Evolutionary conservation across 306 rosid species (phyloP).

Genomic region (Lathyrus tuberosus): DNA sequence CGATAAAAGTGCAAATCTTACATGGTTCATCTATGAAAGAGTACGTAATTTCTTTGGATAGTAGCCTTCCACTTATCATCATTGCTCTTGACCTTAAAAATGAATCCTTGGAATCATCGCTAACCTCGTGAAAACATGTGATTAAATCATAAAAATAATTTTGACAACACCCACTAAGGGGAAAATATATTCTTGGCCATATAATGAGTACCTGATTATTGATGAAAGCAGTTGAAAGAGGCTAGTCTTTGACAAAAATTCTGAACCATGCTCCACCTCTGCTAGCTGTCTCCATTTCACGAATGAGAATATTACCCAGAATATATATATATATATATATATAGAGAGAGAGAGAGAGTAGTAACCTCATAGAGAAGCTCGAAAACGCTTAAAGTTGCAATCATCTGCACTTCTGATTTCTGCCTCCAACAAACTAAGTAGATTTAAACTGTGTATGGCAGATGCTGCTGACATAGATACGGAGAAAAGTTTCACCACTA

Average conservation of each 20-base stretch:
- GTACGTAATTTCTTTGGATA: slow-evolving; percentile 59
- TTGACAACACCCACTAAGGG: slow-evolving; percentile 8
- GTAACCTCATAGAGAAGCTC: slow-evolving; percentile 93
- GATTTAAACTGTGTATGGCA: slow-evolving; percentile 59
- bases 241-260: slow-evolving; percentile 68
- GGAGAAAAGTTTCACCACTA: slow-evolving; percentile 88
- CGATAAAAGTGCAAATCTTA: slow-evolving; percentile 49
- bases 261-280: slow-evolving; percentile 76
- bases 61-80: slow-evolving; percentile 82
- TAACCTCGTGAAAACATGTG: slow-evolving; percentile 37
- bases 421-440: slow-evolving; percentile 69
- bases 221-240: slow-evolving; percentile 75
- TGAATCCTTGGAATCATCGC: slow-evolving; percentile 62
- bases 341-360: slow-evolving; percentile 17
- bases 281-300: slow-evolving; percentile 65
- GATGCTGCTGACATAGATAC: slow-evolving; percentile 75
- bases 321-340: too few species aligned
- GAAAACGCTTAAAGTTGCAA: slow-evolving; percentile 73
- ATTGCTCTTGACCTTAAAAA: slow-evolving; percentile 79
- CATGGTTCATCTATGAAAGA: slow-evolving; percentile 67
- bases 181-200: slow-evolving; percentile 10
- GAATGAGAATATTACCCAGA: slow-evolving; percentile 3
- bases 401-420: slow-evolving; percentile 73
- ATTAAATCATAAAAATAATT: slow-evolving; percentile 25
- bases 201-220: slow-evolving; percentile 62